Evolutionary conservation across 2,329 filamentous ascomycete genomes (phyloP).

Genomic region (Pseudonectria buxi): DNA sequence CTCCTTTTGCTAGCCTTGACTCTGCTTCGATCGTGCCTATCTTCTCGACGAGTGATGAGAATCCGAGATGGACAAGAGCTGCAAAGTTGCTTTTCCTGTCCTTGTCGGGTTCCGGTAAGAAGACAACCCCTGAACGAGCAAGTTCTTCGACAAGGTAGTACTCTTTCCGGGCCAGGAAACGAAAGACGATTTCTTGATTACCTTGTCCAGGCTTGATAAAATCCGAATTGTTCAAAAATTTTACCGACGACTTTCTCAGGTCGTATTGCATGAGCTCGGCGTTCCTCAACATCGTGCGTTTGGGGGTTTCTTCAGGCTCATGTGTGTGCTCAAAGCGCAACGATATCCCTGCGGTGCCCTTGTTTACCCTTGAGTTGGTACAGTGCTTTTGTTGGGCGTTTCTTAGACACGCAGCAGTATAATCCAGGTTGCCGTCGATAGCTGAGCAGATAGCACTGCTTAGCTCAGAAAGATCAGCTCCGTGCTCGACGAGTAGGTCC

Average conservation of each 20-base stretch:
- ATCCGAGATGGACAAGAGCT: slow-evolving; percentile 12
- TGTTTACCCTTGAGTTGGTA: background rate
- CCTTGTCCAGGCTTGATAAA: background rate
- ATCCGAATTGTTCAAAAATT: background rate
- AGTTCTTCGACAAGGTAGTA: slow-evolving; percentile 17
- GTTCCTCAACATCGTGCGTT: too few species aligned
- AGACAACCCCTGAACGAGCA: slow-evolving; percentile 5
- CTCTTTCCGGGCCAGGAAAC: slow-evolving; percentile 10
- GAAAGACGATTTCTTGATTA: background rate
- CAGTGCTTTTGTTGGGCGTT: background rate
- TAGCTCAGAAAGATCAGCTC: slow-evolving; percentile 6
- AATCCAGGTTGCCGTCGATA: slow-evolving; percentile 2
- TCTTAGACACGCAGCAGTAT: slow-evolving; percentile 4
- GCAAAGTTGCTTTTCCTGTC: background rate
- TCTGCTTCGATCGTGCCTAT: slow-evolving; percentile 10
- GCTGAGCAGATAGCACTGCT: background rate
- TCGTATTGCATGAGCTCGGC: background rate
- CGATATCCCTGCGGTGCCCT: too few species aligned
- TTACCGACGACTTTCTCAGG: background rate
- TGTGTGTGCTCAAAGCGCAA: too few species aligned
- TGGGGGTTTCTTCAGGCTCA: too few species aligned
- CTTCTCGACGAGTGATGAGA: slow-evolving; percentile 11
- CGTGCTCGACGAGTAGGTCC: slow-evolving; percentile 12
- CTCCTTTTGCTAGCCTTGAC: slow-evolving; percentile 3
- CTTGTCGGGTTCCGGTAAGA: slow-evolving; percentile 2